Percentiles rank a stretch among this genome's conserved stretches.
These are phyloP conservation scores for Yarrowia galli DNA, from an alignment of 1,139 yeast species.

Conservation along the genomic window DNA sequence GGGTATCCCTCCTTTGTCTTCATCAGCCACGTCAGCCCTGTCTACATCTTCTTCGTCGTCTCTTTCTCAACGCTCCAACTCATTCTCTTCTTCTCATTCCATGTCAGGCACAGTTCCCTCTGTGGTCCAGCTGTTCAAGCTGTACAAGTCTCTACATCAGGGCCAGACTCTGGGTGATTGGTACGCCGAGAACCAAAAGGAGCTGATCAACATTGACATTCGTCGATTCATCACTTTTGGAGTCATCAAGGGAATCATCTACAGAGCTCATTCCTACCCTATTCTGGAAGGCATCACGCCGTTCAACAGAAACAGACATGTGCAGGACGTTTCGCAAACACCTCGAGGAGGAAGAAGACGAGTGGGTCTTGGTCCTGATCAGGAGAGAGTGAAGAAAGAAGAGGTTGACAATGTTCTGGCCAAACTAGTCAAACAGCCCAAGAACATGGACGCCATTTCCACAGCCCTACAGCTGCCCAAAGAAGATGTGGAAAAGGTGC, in stretches of 20 bases:
- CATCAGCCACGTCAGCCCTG: slow-evolving; percentile 40
- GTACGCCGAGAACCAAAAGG: slow-evolving; percentile 70
- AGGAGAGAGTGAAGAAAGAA: slow-evolving; percentile 45
- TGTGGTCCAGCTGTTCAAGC: slow-evolving; percentile 67
- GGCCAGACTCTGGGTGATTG: slow-evolving; percentile 82
- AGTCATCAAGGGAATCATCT: slow-evolving; percentile 77
- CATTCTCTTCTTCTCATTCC: slow-evolving; percentile 43
- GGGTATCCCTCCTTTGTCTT: slow-evolving; percentile 41
- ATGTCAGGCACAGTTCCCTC: slow-evolving; percentile 43
- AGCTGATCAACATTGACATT: slow-evolving; percentile 72
- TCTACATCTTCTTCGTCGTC: slow-evolving; percentile 44
- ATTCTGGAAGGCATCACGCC: slow-evolving; percentile 55
- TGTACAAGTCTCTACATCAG: slow-evolving; percentile 80
- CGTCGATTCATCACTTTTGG: slow-evolving; percentile 90
- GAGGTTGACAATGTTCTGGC: slow-evolving; percentile 55
- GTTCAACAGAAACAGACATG: slow-evolving; percentile 50
- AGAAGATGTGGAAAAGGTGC: slow-evolving; percentile 55
- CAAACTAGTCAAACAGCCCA: slow-evolving; percentile 62
- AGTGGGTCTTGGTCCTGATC: slow-evolving; percentile 44
- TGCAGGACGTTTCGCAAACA: slow-evolving; percentile 34
- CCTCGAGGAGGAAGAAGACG: slow-evolving; percentile 46
- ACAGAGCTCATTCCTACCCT: slow-evolving; percentile 82
- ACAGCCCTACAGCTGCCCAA: slow-evolving; percentile 69
- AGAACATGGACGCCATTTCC: slow-evolving; percentile 75
- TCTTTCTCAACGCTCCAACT: slow-evolving; percentile 39